These are phyloP conservation scores for Castanea mollissima DNA, from an alignment of 306 rosid genomes.

Conservation along the genomic window DNA sequence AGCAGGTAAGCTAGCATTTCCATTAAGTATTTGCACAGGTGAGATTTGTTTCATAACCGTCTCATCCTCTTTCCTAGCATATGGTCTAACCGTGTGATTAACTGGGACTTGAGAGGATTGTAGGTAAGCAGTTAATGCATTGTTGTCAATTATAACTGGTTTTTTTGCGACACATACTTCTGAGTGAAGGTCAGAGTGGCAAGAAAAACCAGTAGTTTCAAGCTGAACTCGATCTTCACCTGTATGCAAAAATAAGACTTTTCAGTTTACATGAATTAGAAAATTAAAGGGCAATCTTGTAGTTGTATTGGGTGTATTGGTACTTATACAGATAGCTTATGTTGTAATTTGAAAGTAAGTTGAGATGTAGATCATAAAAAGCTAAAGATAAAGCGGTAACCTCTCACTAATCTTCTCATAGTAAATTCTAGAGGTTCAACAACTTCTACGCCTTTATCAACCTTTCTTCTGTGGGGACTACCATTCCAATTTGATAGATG, in stretches of 20 bases:
- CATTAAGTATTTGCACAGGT: constrained; percentile 11
- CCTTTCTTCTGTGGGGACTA: not conserved
- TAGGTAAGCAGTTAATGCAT: constrained; percentile 16
- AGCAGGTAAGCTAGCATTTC: constrained; percentile 13
- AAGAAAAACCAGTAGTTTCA: constrained; percentile 25
- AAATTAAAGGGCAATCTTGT: not conserved
- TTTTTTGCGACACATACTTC: constrained; percentile 25
- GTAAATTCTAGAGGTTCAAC: constrained; percentile 14
- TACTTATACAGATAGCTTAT: not conserved
- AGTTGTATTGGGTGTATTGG: not conserved
- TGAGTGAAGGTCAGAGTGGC: constrained; percentile 32
- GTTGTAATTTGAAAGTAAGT: not conserved
- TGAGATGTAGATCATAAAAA: not conserved
- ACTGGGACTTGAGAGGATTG: constrained; percentile 8
- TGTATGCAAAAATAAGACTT: not conserved
- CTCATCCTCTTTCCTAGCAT: constrained; percentile 30
- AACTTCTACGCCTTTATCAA: not conserved
- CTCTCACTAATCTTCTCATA: constrained; percentile 33
- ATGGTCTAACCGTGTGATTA: constrained; percentile 25
- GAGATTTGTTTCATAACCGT: constrained; percentile 16
- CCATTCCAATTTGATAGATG: not conserved
- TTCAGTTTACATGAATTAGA: not conserved
- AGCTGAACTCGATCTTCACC: constrained; percentile 28
- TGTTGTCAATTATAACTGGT: constrained; percentile 18
- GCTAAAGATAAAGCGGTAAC: not conserved